These are phyloP conservation scores for Coleophoma eucalyptorum DNA, from an alignment of 2,329 filamentous ascomycete genomes.

Conservation along the genomic window DNA sequence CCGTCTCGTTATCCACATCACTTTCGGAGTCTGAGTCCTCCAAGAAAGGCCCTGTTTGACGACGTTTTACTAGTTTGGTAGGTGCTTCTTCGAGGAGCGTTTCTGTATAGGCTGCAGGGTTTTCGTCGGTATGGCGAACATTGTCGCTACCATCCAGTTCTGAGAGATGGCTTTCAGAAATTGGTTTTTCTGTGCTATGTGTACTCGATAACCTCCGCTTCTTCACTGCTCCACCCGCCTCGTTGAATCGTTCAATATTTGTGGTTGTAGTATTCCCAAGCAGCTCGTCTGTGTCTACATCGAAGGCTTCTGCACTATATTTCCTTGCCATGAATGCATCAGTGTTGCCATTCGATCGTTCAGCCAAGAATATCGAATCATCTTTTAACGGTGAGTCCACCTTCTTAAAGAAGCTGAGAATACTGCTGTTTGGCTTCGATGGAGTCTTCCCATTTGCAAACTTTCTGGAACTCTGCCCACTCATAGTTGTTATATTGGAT, in stretches of 20 bases:
- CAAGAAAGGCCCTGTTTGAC: constrained; percentile 58
- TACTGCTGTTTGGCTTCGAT: constrained; percentile 54
- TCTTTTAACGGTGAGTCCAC: constrained; percentile 45
- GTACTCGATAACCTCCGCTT: constrained; percentile 33
- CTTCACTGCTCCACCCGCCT: constrained; percentile 32
- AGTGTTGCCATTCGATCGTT: constrained; percentile 18
- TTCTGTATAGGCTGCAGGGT: constrained; percentile 8
- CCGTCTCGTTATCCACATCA: constrained; percentile 19
- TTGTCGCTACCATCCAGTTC: neutral
- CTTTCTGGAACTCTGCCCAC: constrained; percentile 16
- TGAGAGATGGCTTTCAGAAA: neutral
- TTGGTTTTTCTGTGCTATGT: too few species aligned
- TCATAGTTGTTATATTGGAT: constrained; percentile 14
- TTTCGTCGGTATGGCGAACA: neutral
- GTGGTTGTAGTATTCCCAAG: constrained; percentile 13
- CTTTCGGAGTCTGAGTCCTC: constrained; percentile 63
- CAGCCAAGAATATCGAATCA: constrained; percentile 51
- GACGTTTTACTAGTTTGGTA: constrained; percentile 22
- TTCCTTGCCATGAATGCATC: constrained; percentile 4
- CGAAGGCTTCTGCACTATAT: constrained; percentile 8
- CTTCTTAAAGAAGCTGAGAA: constrained; percentile 74
- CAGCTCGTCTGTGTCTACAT: constrained; percentile 19
- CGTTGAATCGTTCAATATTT: constrained; percentile 33
- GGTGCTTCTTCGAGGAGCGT: constrained; percentile 18
- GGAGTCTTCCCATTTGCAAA: constrained; percentile 13